Conservation (phyloP, 2,329 filamentous ascomycete species). For the Aspergillus fijiensis region DNA sequence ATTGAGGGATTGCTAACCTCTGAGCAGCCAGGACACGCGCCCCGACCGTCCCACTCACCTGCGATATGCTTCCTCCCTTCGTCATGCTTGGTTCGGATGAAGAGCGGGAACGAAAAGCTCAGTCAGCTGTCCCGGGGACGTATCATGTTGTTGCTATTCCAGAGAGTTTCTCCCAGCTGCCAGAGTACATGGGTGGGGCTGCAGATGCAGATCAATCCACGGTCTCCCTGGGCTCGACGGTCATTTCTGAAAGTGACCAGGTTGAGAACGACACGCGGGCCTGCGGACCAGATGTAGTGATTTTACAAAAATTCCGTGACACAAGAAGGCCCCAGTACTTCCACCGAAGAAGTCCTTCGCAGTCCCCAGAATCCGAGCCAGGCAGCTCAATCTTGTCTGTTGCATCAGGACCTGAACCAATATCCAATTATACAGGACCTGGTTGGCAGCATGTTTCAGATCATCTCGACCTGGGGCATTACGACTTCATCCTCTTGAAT, state of each 20-base stretch:
- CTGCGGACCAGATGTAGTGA: constrained; percentile 51
- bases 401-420: constrained; percentile 18
- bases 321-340: constrained; percentile 34
- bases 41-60: constrained; percentile 5
- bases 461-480: constrained; percentile 22
- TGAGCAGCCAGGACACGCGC: constrained; percentile 14
- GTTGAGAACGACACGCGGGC: constrained; percentile 20
- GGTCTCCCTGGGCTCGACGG: constrained; percentile 29
- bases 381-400: constrained; percentile 29
- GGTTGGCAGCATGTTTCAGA: constrained; percentile 25
- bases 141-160: constrained; percentile 57
- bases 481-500: constrained; percentile 36
- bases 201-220: constrained; percentile 18
- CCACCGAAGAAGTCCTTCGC: constrained; percentile 29
- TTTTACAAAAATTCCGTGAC: constrained; percentile 54
- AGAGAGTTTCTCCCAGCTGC: constrained; percentile 53
- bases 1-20: not conserved
- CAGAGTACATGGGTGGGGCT: constrained; percentile 49
- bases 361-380: constrained; percentile 38
- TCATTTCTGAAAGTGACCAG: constrained; percentile 29
- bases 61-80: constrained; percentile 57
- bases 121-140: constrained; percentile 52
- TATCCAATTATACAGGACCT: constrained; percentile 11
- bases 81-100: constrained; percentile 55
- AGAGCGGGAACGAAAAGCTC: constrained; percentile 58